Conservation (phyloP, 495 filamentous ascomycete genomes). For the Penicillium lagena region DNA sequence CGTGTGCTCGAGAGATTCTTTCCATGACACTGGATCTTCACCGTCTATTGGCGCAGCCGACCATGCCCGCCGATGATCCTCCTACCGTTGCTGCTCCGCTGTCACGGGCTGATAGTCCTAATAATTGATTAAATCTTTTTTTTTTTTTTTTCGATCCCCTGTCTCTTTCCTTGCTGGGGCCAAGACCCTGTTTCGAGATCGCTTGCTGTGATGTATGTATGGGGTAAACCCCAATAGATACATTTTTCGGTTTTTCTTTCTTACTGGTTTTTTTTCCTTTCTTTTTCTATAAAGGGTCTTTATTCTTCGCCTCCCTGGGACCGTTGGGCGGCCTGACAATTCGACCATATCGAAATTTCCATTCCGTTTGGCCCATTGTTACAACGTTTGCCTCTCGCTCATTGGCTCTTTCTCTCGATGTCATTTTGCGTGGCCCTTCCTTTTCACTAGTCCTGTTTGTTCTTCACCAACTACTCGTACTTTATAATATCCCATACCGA, state of each 20-base stretch:
- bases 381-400: no score
- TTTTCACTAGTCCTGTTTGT: no score
- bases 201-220: neutral
- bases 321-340: neutral
- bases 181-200: neutral
- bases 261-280: neutral
- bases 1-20: neutral
- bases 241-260: neutral
- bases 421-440: no score
- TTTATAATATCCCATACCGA: neutral
- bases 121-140: neutral
- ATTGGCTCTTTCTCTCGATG: no score
- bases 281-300: neutral
- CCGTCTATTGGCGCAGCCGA: slow-evolving; percentile 25
- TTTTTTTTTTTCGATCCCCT: neutral
- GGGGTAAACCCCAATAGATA: no score
- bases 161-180: neutral
- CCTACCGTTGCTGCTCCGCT: slow-evolving; percentile 14
- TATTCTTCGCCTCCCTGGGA: neutral
- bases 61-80: slow-evolving; percentile 26
- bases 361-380: no score
- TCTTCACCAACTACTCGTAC: neutral
- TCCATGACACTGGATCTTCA: slow-evolving; percentile 3
- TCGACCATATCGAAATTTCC: no score
- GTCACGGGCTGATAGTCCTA: slow-evolving; percentile 11